Evolutionary conservation across 148 eudicot species (phyloP).

Genomic region (Fallopia convolvulus): DNA sequence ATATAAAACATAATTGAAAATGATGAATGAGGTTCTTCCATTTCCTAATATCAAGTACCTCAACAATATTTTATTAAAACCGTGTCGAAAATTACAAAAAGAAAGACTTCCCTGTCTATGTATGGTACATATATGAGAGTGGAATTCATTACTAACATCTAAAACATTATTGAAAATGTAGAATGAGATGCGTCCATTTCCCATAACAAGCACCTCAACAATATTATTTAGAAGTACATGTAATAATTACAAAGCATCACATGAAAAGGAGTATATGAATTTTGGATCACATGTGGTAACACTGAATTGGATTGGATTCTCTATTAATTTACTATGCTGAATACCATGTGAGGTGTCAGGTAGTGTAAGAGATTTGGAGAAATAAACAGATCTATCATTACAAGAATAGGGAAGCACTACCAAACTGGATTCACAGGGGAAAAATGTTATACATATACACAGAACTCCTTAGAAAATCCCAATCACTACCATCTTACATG

Average conservation of each 20-base stretch:
- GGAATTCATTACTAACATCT: background rate
- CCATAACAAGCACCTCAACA: background rate
- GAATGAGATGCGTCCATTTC: background rate
- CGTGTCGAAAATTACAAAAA: background rate
- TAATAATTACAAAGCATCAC: background rate
- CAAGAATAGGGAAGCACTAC: background rate
- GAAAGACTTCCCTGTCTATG: background rate
- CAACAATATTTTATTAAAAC: no score
- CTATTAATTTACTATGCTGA: background rate
- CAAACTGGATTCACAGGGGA: background rate
- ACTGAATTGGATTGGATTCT: background rate
- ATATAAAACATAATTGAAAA: no score
- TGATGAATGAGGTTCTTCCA: no score
- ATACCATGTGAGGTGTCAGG: background rate
- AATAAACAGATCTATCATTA: background rate
- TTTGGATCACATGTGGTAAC: constrained; percentile 1
- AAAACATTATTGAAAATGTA: background rate
- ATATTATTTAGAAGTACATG: background rate
- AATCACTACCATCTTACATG: background rate
- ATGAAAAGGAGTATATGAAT: background rate
- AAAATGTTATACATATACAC: background rate
- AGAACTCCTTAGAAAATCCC: background rate
- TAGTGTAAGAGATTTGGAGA: background rate
- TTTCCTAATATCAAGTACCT: no score
- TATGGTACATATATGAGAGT: background rate